These are phyloP conservation scores for Paraurostyla sp. DNA, from an alignment of 73 alveolate genomes.

Conservation along the genomic window DNA sequence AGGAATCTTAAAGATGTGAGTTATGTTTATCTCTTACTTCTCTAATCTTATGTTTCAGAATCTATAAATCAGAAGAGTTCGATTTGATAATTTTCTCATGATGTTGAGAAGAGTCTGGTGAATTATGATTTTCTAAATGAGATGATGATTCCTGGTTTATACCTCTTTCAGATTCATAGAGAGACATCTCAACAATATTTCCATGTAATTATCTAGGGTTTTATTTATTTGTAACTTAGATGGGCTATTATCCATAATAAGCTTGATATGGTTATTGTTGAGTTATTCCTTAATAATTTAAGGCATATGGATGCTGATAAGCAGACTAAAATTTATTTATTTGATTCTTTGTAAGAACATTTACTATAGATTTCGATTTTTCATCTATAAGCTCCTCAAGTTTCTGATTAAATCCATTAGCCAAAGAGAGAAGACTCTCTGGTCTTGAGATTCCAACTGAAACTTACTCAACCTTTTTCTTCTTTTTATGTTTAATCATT, in stretches of 20 bases:
- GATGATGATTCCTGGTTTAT: not conserved
- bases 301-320: conserved; percentile 2
- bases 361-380: conserved; percentile 35
- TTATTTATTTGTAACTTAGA: not conserved
- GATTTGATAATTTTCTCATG: not conserved
- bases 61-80: not conserved
- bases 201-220: not conserved
- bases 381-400: conserved; percentile 42
- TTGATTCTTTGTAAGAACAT: not conserved
- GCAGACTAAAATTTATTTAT: not conserved
- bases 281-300: not conserved
- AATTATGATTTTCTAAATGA: not conserved
- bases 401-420: conserved; percentile 26
- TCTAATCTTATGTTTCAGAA: conserved; percentile 3
- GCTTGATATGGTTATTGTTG: not conserved
- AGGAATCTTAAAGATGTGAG: not conserved
- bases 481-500: not conserved
- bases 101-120: conserved; percentile 21
- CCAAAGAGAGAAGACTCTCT: conserved; percentile 4
- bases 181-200: conserved; percentile 10
- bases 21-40: conserved; percentile 41
- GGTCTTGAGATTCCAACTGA: conserved; percentile 48
- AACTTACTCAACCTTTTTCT: conserved; percentile 13
- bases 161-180: conserved; percentile 27
- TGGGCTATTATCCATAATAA: not conserved